phyloP scores from a whole-genome alignment of 495 filamentous ascomycete species.

The Daldinia grandis region DNA sequence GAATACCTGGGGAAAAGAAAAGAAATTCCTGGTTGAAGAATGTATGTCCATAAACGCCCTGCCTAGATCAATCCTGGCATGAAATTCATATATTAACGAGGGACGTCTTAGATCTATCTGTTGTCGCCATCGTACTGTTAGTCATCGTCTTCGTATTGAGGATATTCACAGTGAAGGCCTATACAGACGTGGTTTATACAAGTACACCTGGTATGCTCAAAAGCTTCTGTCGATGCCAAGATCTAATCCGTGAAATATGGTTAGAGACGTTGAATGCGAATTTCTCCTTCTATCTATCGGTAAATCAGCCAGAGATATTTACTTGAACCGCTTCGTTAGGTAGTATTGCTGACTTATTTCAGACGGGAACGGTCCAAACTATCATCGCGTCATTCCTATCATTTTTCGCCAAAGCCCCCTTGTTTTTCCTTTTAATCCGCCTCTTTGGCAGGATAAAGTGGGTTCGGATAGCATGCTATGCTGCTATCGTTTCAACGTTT shows the following conservation, averaged over 20 bases:
- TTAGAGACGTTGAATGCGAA: accelerated
- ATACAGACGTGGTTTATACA: background rate
- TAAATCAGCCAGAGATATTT: background rate
- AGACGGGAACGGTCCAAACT: background rate
- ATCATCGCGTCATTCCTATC: background rate
- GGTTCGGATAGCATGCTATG: background rate
- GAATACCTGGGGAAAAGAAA: background rate
- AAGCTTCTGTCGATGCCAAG: background rate
- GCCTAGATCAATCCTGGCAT: background rate
- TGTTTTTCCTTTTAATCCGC: background rate
- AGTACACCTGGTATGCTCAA: background rate
- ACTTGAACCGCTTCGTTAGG: background rate
- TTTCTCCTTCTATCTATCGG: background rate
- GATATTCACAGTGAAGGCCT: background rate
- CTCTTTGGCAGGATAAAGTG: background rate
- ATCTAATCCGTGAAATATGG: background rate
- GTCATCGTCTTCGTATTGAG: background rate
- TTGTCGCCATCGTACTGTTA: background rate
- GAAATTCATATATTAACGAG: background rate
- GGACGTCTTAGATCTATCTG: background rate
- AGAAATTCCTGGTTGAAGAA: background rate
- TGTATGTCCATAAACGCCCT: background rate
- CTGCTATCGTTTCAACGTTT: background rate
- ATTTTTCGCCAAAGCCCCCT: background rate
- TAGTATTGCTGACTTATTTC: background rate